These are phyloP conservation scores for Jacaranda mimosifolia DNA, from an alignment of 257 asterid species.

Conservation along the genomic window DNA sequence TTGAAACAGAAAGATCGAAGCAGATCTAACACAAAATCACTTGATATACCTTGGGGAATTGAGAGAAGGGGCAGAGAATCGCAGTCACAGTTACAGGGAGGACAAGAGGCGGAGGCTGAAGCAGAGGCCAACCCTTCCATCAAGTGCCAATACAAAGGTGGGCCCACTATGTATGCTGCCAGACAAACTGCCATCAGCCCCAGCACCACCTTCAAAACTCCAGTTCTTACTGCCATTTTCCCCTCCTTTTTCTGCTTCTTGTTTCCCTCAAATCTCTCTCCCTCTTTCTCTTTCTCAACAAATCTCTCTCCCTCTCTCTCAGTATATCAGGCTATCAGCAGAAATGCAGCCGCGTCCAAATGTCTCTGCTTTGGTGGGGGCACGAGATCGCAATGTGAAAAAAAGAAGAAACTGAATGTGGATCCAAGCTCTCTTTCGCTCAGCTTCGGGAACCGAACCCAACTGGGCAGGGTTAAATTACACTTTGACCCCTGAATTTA, in stretches of 20 bases:
- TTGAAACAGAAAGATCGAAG: slow-evolving; percentile 38
- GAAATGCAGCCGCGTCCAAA: slow-evolving; percentile 17
- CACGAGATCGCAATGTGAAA: slow-evolving; percentile 41
- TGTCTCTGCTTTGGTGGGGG: slow-evolving; percentile 23
- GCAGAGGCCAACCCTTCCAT: slow-evolving; percentile 75
- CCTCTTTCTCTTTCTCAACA: slow-evolving; percentile 11
- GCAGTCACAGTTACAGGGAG: slow-evolving; percentile 84
- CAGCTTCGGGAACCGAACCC: slow-evolving; percentile 30
- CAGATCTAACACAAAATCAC: slow-evolving; percentile 40
- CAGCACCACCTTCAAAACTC: slow-evolving; percentile 61
- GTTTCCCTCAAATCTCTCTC: slow-evolving; percentile 27
- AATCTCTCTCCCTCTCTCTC: slow-evolving; percentile 19
- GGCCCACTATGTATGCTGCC: slow-evolving; percentile 78
- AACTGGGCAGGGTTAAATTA: slow-evolving; percentile 15
- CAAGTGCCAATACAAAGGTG: slow-evolving; percentile 92
- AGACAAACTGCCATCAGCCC: slow-evolving; percentile 72
- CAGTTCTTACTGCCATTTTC: slow-evolving; percentile 66
- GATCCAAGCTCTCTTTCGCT: slow-evolving; percentile 2
- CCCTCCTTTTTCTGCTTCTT: not conserved
- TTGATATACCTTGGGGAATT: slow-evolving; percentile 65
- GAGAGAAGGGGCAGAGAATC: slow-evolving; percentile 70
- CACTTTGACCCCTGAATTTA: slow-evolving; percentile 28
- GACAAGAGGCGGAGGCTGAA: slow-evolving; percentile 66
- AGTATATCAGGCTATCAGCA: slow-evolving; percentile 20
- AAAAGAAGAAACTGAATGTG: slow-evolving; percentile 26